Evolutionary conservation across 805 yeast genomes (phyloP).

Genomic region (Peterozyma toletana): DNA sequence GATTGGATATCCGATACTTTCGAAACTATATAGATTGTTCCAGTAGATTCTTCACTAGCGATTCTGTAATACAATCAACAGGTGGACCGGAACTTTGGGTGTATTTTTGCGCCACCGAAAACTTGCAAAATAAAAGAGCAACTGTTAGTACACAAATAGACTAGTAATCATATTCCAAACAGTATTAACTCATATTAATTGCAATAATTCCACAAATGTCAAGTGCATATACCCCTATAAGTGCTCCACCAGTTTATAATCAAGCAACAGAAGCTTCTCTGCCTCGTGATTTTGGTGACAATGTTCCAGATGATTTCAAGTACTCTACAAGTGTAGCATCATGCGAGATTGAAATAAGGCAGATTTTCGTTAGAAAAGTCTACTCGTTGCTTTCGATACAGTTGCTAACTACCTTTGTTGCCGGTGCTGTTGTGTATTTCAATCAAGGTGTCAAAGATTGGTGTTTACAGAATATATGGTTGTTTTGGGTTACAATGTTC

Average conservation of each 20-base stretch:
- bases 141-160: too few relatives aligned
- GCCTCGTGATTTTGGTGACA: constrained; percentile 9
- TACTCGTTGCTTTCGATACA: constrained; percentile 66
- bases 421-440: constrained; percentile 43
- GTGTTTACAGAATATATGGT: constrained; percentile 52
- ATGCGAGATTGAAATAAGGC: constrained; percentile 70
- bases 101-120: too few relatives aligned
- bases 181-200: too few relatives aligned
- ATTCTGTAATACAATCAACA: too few relatives aligned
- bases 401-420: constrained; percentile 50
- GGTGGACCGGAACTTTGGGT: too few relatives aligned
- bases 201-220: too few relatives aligned
- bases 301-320: constrained; percentile 72
- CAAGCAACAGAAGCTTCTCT: constrained; percentile 5
- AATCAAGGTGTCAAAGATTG: constrained; percentile 40
- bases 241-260: constrained; percentile 7
- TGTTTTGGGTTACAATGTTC: constrained; percentile 45
- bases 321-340: constrained; percentile 71
- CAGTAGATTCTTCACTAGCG: too few relatives aligned
- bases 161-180: too few relatives aligned
- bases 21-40: too few relatives aligned
- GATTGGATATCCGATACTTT: too few relatives aligned
- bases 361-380: constrained; percentile 71
- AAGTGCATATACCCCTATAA: constrained; percentile 1
- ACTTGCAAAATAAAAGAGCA: too few relatives aligned